Percentiles rank a stretch among this genome's conserved stretches.
Evolutionary conservation across 768 basidiomycete genomes (phyloP).

Genomic region (Lentinula sp.): DNA sequence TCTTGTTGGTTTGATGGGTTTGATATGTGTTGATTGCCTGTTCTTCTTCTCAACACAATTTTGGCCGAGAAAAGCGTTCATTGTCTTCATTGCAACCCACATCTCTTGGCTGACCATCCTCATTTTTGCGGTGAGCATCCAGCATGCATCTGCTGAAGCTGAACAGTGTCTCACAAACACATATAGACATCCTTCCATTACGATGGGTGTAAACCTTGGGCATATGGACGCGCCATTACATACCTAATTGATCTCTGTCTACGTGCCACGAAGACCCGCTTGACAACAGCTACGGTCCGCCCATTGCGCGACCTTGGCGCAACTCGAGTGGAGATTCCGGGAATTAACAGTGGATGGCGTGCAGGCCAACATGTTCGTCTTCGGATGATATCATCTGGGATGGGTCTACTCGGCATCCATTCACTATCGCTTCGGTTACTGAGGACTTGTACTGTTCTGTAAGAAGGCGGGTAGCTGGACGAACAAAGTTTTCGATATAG

Average conservation of each 20-base stretch:
- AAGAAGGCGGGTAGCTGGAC: constrained; percentile 41
- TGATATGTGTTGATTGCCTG: constrained; percentile 33
- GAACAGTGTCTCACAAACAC: background rate
- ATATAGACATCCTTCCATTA: constrained; percentile 39
- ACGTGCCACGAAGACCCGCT: constrained; percentile 42
- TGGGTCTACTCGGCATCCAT: constrained; percentile 46
- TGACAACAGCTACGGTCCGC: constrained; percentile 34
- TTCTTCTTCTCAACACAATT: constrained; percentile 40
- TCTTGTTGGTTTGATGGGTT: constrained; percentile 31
- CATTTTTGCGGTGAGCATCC: constrained; percentile 7
- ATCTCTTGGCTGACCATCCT: constrained; percentile 26
- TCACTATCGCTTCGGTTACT: constrained; percentile 49
- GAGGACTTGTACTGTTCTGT: constrained; percentile 42
- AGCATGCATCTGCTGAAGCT: background rate
- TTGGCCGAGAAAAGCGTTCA: constrained; percentile 38
- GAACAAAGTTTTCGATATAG: constrained; percentile 29
- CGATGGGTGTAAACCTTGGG: constrained; percentile 13
- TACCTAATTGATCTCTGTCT: constrained; percentile 40
- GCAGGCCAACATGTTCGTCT: constrained; percentile 60
- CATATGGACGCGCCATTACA: constrained; percentile 15
- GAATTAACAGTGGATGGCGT: constrained; percentile 46
- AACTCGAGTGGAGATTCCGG: constrained; percentile 40
- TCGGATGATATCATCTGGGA: constrained; percentile 33
- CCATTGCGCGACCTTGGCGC: constrained; percentile 38
- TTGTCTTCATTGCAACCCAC: constrained; percentile 47